These are phyloP conservation scores for Gracilaria gracilis DNA, from an alignment of 23 red algal species.

Conservation along the genomic window DNA sequence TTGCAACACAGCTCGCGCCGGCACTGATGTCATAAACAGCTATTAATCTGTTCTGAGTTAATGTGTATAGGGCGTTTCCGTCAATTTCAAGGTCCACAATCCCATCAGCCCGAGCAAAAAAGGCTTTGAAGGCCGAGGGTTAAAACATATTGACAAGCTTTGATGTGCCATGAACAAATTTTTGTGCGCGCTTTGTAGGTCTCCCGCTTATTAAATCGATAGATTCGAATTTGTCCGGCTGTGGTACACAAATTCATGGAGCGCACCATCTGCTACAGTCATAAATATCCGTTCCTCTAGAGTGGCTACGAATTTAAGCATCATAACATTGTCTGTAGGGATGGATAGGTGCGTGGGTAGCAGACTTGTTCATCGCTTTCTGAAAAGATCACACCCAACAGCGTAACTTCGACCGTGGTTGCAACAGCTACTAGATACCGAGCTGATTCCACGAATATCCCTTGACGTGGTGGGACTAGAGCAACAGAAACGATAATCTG, in stretches of 20 bases:
- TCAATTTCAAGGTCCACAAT: conserved; percentile 81
- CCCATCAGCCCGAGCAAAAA: conserved; percentile 67
- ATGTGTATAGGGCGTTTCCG: conserved; percentile 73
- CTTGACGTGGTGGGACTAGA: conserved; percentile 74
- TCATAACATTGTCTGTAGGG: conserved; percentile 78
- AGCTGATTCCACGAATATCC: conserved; percentile 84
- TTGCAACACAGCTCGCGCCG: conserved; percentile 40
- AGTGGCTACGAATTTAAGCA: conserved; percentile 81
- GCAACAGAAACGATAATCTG: conserved; percentile 90
- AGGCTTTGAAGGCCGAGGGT: conserved; percentile 51
- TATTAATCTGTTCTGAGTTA: conserved; percentile 68
- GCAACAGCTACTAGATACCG: conserved; percentile 82
- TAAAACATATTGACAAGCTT: conserved; percentile 25
- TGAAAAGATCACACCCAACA: conserved; percentile 79
- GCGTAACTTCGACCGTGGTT: conserved; percentile 78
- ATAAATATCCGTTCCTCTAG: conserved; percentile 86
- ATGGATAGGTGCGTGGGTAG: conserved; percentile 85
- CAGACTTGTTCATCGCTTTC: conserved; percentile 49
- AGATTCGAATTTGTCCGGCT: conserved; percentile 19
- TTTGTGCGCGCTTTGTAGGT: conserved; percentile 49
- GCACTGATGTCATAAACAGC: conserved; percentile 67
- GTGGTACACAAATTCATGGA: conserved; percentile 89
- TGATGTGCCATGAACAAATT: conserved; percentile 63
- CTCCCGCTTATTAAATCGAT: conserved; percentile 52
- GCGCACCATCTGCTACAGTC: conserved; percentile 82